These are phyloP conservation scores for Marasmius oreades DNA, from an alignment of 1,284 basidiomycete species.

Conservation along the genomic window DNA sequence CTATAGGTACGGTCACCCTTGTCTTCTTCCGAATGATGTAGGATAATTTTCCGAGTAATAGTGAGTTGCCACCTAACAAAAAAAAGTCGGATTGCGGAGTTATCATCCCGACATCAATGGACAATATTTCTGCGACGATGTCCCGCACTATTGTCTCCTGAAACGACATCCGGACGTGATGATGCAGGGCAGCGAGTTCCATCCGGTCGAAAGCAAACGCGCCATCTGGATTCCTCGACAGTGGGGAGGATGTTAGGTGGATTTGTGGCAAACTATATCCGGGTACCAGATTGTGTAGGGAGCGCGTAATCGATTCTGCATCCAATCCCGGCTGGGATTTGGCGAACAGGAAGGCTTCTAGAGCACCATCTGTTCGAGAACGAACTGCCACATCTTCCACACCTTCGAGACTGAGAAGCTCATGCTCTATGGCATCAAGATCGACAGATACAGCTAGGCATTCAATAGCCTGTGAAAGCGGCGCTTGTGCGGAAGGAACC, in stretches of 20 bases:
- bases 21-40: slow-evolving; percentile 38
- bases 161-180: slow-evolving; percentile 29
- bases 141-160: slow-evolving; percentile 34
- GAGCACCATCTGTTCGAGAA: slow-evolving; percentile 26
- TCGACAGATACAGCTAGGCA: slow-evolving; percentile 31
- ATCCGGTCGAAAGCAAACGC: slow-evolving; percentile 34
- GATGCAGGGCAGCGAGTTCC: slow-evolving; percentile 27
- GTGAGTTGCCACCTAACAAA: slow-evolving; percentile 42
- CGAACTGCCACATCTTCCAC: slow-evolving; percentile 48
- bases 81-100: slow-evolving; percentile 40
- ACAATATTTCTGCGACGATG: slow-evolving; percentile 37
- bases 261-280: slow-evolving; percentile 39
- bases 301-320: slow-evolving; percentile 5
- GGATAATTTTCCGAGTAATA: slow-evolving; percentile 41
- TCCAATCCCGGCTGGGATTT: slow-evolving; percentile 16
- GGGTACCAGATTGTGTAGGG: slow-evolving; percentile 18
- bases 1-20: slow-evolving; percentile 33
- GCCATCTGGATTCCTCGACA: slow-evolving; percentile 20
- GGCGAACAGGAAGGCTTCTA: slow-evolving; percentile 33
- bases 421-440: slow-evolving; percentile 35
- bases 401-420: slow-evolving; percentile 40
- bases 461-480: slow-evolving; percentile 35
- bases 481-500: slow-evolving; percentile 27
- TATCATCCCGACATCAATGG: slow-evolving; percentile 31
- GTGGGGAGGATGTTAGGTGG: slow-evolving; percentile 24